Percentiles rank a stretch among this genome's conserved stretches.
phyloP scores from a whole-genome alignment of 202 grass and related monocot genomes.

The Eragrostis tef region DNA sequence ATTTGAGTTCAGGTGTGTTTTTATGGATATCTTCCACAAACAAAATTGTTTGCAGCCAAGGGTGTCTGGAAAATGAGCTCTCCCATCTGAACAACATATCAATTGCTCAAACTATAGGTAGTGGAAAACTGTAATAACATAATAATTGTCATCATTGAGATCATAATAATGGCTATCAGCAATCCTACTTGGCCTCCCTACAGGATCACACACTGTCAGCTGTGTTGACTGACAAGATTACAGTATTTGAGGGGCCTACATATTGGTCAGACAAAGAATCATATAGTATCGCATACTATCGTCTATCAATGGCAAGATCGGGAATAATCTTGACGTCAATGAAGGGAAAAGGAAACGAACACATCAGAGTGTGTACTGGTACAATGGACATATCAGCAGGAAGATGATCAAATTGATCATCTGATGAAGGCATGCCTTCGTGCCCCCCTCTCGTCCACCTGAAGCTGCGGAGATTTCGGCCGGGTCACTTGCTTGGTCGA shows the following conservation, averaged over 20 bases:
- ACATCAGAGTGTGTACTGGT: conserved; percentile 6
- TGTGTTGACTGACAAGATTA: conserved; percentile 41
- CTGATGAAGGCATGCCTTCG: conserved; percentile 70
- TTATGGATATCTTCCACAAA: too few species aligned
- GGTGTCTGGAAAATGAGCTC: not conserved
- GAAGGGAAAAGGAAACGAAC: not conserved
- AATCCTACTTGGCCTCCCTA: conserved; percentile 24
- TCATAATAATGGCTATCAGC: conserved; percentile 11
- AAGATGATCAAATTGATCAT: conserved; percentile 43
- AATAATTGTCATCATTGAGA: conserved; percentile 7
- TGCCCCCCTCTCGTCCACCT: conserved; percentile 63
- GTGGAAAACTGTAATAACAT: not conserved
- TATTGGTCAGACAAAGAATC: conserved; percentile 44
- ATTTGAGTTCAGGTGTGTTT: too few species aligned
- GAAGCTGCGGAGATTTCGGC: conserved; percentile 68
- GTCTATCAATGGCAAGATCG: conserved; percentile 19
- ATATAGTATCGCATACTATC: conserved; percentile 22
- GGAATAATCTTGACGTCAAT: conserved; percentile 29
- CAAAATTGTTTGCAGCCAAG: too few species aligned
- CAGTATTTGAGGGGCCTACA: not conserved
- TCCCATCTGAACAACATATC: too few species aligned
- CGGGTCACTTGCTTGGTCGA: conserved; percentile 74
- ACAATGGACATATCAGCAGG: not conserved
- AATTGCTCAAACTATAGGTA: not conserved
- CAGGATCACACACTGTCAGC: conserved; percentile 37